phyloP scores from a whole-genome alignment of 768 basidiomycete genomes.

The Collybia sordida region DNA sequence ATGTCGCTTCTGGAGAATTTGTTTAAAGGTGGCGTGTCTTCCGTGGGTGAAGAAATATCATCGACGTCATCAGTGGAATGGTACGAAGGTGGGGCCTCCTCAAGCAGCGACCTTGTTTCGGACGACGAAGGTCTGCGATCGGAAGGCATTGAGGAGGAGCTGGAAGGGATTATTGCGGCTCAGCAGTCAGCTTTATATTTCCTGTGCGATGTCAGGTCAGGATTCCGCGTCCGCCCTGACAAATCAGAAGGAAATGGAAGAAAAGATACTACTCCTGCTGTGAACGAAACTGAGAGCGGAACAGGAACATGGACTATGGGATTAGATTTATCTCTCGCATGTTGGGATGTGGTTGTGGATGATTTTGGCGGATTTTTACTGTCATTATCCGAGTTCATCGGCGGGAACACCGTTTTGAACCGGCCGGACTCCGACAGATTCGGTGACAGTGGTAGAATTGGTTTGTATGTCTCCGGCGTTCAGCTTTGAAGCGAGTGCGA shows the following conservation, averaged over 20 bases:
- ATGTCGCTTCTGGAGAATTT: conserved; percentile 54
- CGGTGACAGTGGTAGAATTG: conserved; percentile 17
- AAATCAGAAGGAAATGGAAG: conserved; percentile 26
- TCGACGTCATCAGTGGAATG: conserved; percentile 42
- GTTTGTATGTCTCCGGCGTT: conserved; percentile 1
- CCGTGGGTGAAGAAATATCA: conserved; percentile 21
- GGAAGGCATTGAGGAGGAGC: conserved; percentile 42
- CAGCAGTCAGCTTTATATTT: conserved; percentile 25
- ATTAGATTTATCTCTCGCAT: conserved; percentile 39
- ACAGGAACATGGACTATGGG: conserved; percentile 34
- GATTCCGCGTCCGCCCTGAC: conserved; percentile 32
- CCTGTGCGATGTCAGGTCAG: conserved; percentile 22
- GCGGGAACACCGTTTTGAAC: conserved; percentile 27
- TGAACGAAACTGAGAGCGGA: conserved; percentile 20
- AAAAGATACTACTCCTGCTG: conserved; percentile 17
- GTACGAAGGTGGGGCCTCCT: conserved; percentile 47
- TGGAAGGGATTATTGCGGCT: conserved; percentile 15
- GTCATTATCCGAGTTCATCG: conserved; percentile 49
- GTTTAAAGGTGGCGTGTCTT: conserved; percentile 35
- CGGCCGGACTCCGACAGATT: conserved; percentile 32
- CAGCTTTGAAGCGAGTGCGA: not conserved
- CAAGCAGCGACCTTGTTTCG: conserved; percentile 60
- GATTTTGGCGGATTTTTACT: conserved; percentile 22
- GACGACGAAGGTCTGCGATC: conserved; percentile 43
- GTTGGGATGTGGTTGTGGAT: conserved; percentile 15